Evolutionary conservation across 306 rosid species (phyloP), one percentile per base, ranked within the genome.

Genomic region (Hylodesmum podocarpum): DNA sequence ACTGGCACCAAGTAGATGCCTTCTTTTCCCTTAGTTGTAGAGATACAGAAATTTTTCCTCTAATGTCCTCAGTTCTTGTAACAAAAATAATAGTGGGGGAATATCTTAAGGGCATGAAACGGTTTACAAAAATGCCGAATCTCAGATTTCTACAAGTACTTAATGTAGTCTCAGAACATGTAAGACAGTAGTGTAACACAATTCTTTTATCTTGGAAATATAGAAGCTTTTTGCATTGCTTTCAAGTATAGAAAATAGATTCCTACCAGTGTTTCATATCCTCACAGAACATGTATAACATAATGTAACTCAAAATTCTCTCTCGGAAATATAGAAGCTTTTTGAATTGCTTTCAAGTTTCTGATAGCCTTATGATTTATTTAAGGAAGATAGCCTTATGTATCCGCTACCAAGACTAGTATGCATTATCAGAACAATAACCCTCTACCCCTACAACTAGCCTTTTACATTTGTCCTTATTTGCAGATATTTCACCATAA

Each of bases 201-300:
- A 37, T 31, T 1, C 3, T 24, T 8, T 4, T 66, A 33, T 12
- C 15, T 41, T 25, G 28, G 72, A 55, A 78, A 65, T 55, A 66
- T 72, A 72, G 40, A 77, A 77, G 50, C 19, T 76, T 77, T 69
- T 43, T 28, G 44, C 24, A 34, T 41, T 34, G 33, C 59, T 4
- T 37, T 16, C 13, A 47, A 34, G 27, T 31, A 0, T 25, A 53
- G 39, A 29, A 58, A 6, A 58, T 55, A 29, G 64, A 57, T 31
- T 58, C 15, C 66, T 28, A 2, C 64, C 37, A 0, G 9, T 12
- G 63, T 34, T 25, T 55, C 63, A 15, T 28, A 57, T 58, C 29
- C 19, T 57, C 34, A 57, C 37, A 57, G 9, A 57, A 57, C 37
- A 57, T 57, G 39, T 57, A 57, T 28, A 12, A 27, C 39, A 28